Evolutionary conservation across 2,329 filamentous ascomycete genomes (phyloP), one percentile per base, ranked within the genome.

Genomic region (Alternaria triticina): DNA sequence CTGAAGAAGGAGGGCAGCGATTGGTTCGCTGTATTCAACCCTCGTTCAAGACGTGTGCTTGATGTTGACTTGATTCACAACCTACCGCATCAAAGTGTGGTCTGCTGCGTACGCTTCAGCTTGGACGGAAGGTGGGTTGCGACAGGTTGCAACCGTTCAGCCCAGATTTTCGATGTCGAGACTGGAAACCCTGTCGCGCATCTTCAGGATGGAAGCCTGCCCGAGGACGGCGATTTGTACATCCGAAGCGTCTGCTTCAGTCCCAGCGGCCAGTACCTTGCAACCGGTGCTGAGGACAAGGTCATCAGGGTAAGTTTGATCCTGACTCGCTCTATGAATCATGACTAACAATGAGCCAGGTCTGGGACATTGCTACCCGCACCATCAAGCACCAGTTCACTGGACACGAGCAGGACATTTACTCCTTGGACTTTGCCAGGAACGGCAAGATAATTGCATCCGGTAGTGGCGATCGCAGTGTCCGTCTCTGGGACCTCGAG

Each of bases 161-260:
- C 96, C n/a, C 95, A 98, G 82, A 99, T 99, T 74, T 99, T 96
- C 80, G 96, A 99, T 70, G 95, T 98, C 45, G 86, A 89, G 73
- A 91, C 89, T 15, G 96, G 96, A 59, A 89, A 93, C 71, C 96
- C 95, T 79, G 89, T 98, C 57, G 96, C 93, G 70, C 91, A 96
- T 62, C 85, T 98, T 33, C 93, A 97, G 80, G 96, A 99, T 74
- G 91, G 95, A 72, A 91, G 87, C 49, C 92, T 94, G 49, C 93
- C 96, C 70, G 90, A 94, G 72, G 90, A 92, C 58, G 94, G 95
- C 27, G 96, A 99, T 81, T 85, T 99, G 30, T 99, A 98, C 81
- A 99, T 99, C 73, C 87, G 96, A 73, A 98, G 95, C 75, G 96
- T 99, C 58, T 99, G 96, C 86, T 99, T 99, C 86, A 98, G 95